Evolutionary conservation across 306 rosid species (phyloP).

Genomic region (Cucumis cinereus): DNA sequence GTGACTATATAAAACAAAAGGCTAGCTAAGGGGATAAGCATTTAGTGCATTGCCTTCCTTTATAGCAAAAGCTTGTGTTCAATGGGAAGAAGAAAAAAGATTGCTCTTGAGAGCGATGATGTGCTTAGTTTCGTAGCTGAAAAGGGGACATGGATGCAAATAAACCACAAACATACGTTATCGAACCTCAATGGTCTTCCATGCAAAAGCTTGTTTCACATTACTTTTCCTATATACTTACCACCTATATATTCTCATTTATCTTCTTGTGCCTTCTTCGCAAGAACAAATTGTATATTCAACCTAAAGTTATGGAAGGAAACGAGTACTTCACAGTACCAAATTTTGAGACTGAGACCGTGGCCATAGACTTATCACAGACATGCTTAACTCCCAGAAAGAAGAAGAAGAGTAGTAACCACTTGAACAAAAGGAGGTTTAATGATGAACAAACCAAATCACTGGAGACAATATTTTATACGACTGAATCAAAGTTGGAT

Average conservation of each 20-base stretch:
- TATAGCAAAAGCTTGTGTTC: neutral
- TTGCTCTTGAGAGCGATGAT: neutral
- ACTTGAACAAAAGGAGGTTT: constrained; percentile 56
- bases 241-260: neutral
- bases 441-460: constrained; percentile 65
- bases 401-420: constrained; percentile 21
- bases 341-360: neutral
- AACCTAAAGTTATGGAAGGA: constrained; percentile 34
- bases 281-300: neutral
- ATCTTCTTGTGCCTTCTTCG: neutral
- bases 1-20: neutral
- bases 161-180: neutral
- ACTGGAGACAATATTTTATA: constrained; percentile 56
- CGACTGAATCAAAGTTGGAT: constrained; percentile 66
- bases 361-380: neutral
- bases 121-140: neutral
- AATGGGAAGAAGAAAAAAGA: neutral
- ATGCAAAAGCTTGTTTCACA: neutral
- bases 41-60: neutral
- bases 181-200: neutral
- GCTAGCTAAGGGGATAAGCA: neutral
- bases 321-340: constrained; percentile 7
- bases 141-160: neutral
- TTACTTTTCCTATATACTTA: neutral
- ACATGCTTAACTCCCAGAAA: constrained; percentile 17